A percentile compares a stretch with the other conserved stretches of the same genome.
Conservation (phyloP, 352 stramenopile genomes). For the Globisporangium perplexum region DNA sequence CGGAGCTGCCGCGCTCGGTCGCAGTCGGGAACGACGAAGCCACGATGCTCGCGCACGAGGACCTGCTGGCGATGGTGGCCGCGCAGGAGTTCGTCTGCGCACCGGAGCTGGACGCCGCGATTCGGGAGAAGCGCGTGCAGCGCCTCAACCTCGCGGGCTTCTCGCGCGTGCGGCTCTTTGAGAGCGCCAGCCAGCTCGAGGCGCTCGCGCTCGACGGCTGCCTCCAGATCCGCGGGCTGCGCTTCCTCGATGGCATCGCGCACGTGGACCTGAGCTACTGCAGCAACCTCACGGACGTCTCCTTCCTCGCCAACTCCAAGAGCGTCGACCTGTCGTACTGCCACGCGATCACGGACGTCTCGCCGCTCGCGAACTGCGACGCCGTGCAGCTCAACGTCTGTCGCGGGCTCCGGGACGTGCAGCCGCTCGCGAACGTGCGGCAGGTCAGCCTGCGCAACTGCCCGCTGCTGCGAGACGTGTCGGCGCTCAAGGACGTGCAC, state of each 20-base stretch:
- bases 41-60: slow-evolving; percentile 15
- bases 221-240: slow-evolving; percentile 34
- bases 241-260: slow-evolving; percentile 28
- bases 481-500: slow-evolving; percentile 28
- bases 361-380: slow-evolving; percentile 33
- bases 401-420: slow-evolving; percentile 40
- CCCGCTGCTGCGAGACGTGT: slow-evolving; percentile 30
- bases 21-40: slow-evolving; percentile 13
- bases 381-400: slow-evolving; percentile 65
- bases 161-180: slow-evolving; percentile 41
- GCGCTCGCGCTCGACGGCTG: slow-evolving; percentile 60
- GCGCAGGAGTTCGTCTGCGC: slow-evolving; percentile 25
- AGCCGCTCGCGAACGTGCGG: slow-evolving; percentile 34
- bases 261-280: slow-evolving; percentile 69
- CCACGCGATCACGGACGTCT: slow-evolving; percentile 43
- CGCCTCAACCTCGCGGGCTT: slow-evolving; percentile 47
- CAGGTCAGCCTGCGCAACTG: slow-evolving; percentile 49
- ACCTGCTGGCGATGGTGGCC: not conserved
- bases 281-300: slow-evolving; percentile 42
- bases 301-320: slow-evolving; percentile 28
- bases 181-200: slow-evolving; percentile 37
- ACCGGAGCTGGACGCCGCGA: slow-evolving; percentile 20
- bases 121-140: slow-evolving; percentile 21
- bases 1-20: not conserved
- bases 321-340: slow-evolving; percentile 68